These are phyloP conservation scores for Pestalotiopsis sp. DNA, from an alignment of 2,329 filamentous ascomycete species.

Conservation along the genomic window DNA sequence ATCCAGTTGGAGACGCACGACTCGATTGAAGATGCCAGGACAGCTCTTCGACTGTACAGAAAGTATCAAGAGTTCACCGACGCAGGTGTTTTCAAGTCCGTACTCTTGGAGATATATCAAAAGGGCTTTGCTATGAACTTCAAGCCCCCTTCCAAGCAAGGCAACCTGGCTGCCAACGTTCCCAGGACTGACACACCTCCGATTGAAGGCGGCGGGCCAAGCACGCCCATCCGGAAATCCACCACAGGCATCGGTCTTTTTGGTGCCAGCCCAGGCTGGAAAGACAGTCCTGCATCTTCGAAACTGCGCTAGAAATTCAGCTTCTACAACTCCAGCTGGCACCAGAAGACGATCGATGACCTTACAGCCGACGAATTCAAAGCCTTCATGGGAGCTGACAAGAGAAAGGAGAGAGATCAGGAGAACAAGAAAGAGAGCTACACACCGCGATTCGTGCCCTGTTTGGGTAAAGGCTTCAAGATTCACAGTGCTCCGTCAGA, in stretches of 20 bases:
- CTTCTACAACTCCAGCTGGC: background rate
- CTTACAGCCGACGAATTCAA: background rate
- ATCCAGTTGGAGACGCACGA: constrained; percentile 94
- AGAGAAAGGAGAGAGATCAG: too few relatives aligned
- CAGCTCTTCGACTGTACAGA: constrained; percentile 82
- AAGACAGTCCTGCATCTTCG: background rate
- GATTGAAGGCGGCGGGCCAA: constrained; percentile 19
- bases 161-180: constrained; percentile 12
- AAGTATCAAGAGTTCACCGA: constrained; percentile 90
- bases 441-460: too few relatives aligned
- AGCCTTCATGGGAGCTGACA: background rate
- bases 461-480: too few relatives aligned
- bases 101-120: constrained; percentile 83
- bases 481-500: too few relatives aligned
- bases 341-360: background rate
- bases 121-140: constrained; percentile 60
- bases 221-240: constrained; percentile 21
- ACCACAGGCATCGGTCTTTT: background rate
- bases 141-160: constrained; percentile 47
- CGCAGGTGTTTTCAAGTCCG: constrained; percentile 78
- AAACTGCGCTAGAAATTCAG: constrained; percentile 9
- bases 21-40: constrained; percentile 91
- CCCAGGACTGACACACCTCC: constrained; percentile 29
- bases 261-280: constrained; percentile 13
- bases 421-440: too few relatives aligned